Evolutionary conservation across 139 green algal genomes (phyloP).

Genomic region (Chlamydomonas schloesseri): DNA sequence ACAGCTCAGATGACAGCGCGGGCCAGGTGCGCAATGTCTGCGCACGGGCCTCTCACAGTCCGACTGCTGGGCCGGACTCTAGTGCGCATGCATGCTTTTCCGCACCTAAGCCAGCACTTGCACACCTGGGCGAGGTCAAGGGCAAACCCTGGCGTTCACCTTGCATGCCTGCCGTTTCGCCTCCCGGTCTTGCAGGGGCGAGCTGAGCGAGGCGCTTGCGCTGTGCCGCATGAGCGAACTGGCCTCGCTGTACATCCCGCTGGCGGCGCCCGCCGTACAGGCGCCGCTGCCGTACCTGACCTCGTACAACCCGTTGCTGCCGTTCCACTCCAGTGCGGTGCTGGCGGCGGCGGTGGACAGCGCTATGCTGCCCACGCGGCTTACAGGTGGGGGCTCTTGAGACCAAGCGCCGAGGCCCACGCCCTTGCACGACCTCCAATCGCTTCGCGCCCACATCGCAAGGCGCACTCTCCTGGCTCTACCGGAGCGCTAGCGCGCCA

Average conservation of each 20-base stretch:
- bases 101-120: no score
- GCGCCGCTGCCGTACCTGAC: constrained; percentile 37
- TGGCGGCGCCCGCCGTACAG: constrained; percentile 41
- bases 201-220: constrained; percentile 56
- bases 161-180: no score
- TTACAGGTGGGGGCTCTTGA: constrained; percentile 50
- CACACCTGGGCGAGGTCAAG: no score
- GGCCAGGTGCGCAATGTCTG: constrained; percentile 4
- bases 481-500: no score
- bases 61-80: no score
- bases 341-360: constrained; percentile 69
- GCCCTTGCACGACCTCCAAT: no score
- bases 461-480: no score
- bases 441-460: no score
- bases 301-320: constrained; percentile 14
- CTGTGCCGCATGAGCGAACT: constrained; percentile 43
- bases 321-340: constrained; percentile 53
- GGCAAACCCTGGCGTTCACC: no score
- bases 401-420: no score
- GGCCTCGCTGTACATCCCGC: constrained; percentile 57
- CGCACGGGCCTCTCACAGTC: no score
- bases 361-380: constrained; percentile 60
- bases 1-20: not conserved
- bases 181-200: constrained; percentile 25
- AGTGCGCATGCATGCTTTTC: no score